Base-by-base conservation (phyloP, 1,284 basidiomycete species). In the Cryptococcus sp. region DNA sequence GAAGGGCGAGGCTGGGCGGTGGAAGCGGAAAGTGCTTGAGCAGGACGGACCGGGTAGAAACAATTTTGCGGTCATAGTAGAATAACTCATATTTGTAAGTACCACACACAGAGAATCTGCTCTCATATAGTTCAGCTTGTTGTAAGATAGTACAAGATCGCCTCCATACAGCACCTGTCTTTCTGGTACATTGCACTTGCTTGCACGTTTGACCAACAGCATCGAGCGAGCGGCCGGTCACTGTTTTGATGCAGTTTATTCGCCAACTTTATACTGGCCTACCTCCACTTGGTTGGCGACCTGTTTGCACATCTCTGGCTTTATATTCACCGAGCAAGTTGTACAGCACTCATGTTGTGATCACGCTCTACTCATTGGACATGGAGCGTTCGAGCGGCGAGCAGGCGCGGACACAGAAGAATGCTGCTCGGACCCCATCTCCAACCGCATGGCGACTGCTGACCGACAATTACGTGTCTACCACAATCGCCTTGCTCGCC, bases 1-100 rank as follows among this genome's bases (percentile, higher is more conserved):
- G 3, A 52, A 62, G 43, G 48, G 51, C 51, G 57, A 19, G 30
- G 58, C 53, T 68, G 20, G 30, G 7, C 45, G 11, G 42, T 72
- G 39, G 65, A 61, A 3, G 46, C 87, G 82, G 79, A 91, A 91
- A 76, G 70, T 52, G 2, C 80, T 86, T 1, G 75, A 88, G 52
- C 81, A 85, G 19, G 80, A 83, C 54, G 90, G 90, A 0, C 57
- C 68, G 0, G 83, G 85, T 70, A 83, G 88, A 67, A 93, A 93
- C 73, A 93, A 93, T 75, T 93, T 93, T 70, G 81, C 82, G 55
- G 85, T 93, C 43, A 57, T 85, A 30, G 50, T 72, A 38, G 47
- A 50, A 41, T 54, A 23, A 50, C 13, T 11, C 15, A 35, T 40
- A 20, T 17, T 6, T 40, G 30, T 30, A 45, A 15, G 23, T 40